Conservation (phyloP, 768 basidiomycete genomes). For the Mrakia frigida region DNA sequence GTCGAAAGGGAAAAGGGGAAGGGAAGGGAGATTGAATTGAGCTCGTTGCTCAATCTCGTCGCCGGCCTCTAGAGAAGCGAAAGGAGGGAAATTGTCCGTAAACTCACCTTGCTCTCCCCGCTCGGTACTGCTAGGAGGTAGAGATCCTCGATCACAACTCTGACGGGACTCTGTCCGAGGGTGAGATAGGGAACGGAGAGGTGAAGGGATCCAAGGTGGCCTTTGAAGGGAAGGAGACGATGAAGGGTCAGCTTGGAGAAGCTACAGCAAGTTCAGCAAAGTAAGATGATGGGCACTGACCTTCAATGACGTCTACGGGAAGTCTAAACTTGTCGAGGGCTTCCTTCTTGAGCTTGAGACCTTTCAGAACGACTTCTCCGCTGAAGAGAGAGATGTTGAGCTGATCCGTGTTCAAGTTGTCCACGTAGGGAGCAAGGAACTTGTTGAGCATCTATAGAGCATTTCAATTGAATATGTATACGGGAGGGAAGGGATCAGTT, state of each 20-base stretch:
- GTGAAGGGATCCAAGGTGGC: conserved; percentile 41
- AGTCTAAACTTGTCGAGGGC: conserved; percentile 92
- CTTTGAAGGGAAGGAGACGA: conserved; percentile 1
- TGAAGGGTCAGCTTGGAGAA: background rate
- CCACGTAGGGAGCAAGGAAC: conserved; percentile 89
- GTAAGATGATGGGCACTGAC: no score
- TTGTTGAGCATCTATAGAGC: conserved; percentile 68
- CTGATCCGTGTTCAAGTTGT: conserved; percentile 90
- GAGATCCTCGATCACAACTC: conserved; percentile 86
- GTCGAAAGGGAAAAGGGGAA: background rate
- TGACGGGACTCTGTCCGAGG: conserved; percentile 60
- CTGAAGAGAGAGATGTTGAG: conserved; percentile 88
- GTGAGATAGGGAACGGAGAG: conserved; percentile 42
- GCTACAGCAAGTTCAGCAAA: no score
- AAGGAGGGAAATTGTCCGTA: no score
- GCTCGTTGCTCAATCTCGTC: background rate
- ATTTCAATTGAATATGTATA: background rate
- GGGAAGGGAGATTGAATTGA: background rate
- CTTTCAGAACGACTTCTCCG: conserved; percentile 53
- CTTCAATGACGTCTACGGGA: conserved; percentile 91
- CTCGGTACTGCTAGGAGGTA: conserved; percentile 88
- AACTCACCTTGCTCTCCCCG: conserved; percentile 52
- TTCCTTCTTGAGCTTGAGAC: conserved; percentile 82
- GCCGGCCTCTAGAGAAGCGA: no score
- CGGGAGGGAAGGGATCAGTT: no score